Conservation (phyloP, 331 rosid species). For the Malus hybrid region DNA sequence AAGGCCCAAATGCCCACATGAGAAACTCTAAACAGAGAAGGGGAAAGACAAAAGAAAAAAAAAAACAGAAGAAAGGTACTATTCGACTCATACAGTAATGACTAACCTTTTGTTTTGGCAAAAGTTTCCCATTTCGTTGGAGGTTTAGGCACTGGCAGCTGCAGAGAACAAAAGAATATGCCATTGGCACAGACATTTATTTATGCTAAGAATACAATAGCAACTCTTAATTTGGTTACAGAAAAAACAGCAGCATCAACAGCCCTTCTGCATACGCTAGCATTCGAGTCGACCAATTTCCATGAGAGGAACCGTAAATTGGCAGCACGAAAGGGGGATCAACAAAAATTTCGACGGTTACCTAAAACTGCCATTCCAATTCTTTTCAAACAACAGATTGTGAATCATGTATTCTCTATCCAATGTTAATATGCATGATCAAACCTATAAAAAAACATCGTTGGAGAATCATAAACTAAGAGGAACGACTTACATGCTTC, state of each 20-base stretch:
- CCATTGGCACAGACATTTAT: not conserved
- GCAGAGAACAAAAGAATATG: slow-evolving; percentile 19
- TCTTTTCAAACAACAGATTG: not conserved
- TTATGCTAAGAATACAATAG: not conserved
- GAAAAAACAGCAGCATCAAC: not conserved
- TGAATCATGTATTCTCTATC: not conserved
- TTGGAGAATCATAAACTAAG: not conserved
- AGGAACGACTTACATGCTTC: slow-evolving; percentile 51
- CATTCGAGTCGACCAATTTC: not conserved
- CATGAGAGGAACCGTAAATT: not conserved
- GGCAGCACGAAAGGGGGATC: not conserved
- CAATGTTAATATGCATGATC: not conserved
- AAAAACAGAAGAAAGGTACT: not conserved
- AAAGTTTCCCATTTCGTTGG: slow-evolving; percentile 21
- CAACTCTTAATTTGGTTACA: not conserved
- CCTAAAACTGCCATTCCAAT: not conserved
- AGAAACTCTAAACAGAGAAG: not conserved
- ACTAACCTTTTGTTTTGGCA: slow-evolving; percentile 73
- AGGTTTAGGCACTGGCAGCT: slow-evolving; percentile 79
- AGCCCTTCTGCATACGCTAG: not conserved
- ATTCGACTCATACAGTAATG: not conserved
- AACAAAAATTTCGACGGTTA: not conserved
- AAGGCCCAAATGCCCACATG: not conserved
- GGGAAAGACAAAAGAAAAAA: not conserved
- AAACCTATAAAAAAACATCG: not conserved